These are phyloP conservation scores for Canavalia gladiata DNA, from an alignment of 306 rosid genomes.

Conservation along the genomic window DNA sequence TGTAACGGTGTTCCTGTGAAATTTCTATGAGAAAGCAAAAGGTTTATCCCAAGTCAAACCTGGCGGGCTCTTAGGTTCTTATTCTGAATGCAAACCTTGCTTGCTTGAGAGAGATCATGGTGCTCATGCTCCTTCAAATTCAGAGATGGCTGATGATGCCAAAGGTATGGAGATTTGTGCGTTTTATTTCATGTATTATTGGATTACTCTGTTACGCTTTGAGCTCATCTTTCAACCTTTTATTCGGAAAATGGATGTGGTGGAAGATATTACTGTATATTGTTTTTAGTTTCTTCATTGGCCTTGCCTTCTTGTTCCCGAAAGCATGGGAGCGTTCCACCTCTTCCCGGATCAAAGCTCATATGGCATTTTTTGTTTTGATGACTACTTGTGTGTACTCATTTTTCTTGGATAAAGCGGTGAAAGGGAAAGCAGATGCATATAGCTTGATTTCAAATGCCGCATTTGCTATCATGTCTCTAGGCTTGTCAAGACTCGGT, in stretches of 20 bases:
- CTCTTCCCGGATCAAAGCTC: background rate
- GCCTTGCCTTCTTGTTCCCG: background rate
- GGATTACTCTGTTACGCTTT: conserved; percentile 28
- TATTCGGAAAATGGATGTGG: conserved; percentile 36
- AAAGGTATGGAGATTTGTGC: background rate
- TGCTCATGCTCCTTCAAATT: background rate
- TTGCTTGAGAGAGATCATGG: background rate
- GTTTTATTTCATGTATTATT: background rate
- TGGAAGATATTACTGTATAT: background rate
- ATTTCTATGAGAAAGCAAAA: too few species aligned
- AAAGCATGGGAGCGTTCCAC: background rate
- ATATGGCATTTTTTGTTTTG: conserved; percentile 11
- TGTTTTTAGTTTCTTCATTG: background rate
- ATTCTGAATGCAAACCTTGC: background rate
- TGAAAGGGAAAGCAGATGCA: background rate
- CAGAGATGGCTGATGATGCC: background rate
- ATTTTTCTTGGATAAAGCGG: background rate
- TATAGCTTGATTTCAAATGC: background rate
- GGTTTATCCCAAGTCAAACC: background rate
- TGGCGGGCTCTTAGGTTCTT: background rate
- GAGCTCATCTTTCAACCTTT: conserved; percentile 29
- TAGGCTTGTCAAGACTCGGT: background rate
- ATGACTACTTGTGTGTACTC: background rate
- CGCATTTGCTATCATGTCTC: conserved; percentile 22
- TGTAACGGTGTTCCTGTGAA: too few species aligned